phyloP scores from a whole-genome alignment of 306 rosid species.

The Echinosophora koreensis region DNA sequence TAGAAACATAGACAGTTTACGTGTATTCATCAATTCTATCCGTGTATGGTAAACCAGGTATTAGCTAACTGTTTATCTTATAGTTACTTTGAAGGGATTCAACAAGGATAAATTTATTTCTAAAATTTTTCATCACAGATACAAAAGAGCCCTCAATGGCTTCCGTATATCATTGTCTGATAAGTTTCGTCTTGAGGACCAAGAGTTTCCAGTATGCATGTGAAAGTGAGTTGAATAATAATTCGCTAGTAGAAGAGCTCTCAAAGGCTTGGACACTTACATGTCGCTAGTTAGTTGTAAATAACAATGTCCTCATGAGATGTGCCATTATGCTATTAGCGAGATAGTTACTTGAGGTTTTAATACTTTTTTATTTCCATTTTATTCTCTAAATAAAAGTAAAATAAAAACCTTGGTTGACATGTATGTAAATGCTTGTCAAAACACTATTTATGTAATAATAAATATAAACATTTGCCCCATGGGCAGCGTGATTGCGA shows the following conservation, averaged over 20 bases:
- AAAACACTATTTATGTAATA: conserved; percentile 7
- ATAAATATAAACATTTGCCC: not conserved
- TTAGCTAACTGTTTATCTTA: not conserved
- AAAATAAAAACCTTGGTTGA: not conserved
- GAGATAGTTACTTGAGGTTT: not conserved
- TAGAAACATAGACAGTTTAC: not conserved
- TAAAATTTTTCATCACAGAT: conserved; percentile 9
- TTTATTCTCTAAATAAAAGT: not conserved
- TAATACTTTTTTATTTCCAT: not conserved
- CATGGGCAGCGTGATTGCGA: not conserved
- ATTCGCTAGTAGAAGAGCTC: not conserved
- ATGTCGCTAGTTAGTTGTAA: not conserved
- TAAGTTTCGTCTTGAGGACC: not conserved
- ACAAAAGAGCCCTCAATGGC: not conserved
- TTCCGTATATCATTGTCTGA: not conserved
- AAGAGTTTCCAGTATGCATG: conserved; percentile 1
- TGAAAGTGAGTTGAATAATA: not conserved
- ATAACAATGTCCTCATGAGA: not conserved
- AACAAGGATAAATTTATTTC: conserved; percentile 21
- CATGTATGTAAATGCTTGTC: not conserved
- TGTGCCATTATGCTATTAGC: not conserved
- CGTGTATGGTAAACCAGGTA: not conserved
- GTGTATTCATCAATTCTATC: conserved; percentile 15
- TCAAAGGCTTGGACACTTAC: not conserved
- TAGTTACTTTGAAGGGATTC: not conserved